A percentile compares a stretch with the other conserved stretches of the same genome.
These are phyloP conservation scores for Angophora floribunda DNA, from an alignment of 345 rosid genomes.

Conservation along the genomic window DNA sequence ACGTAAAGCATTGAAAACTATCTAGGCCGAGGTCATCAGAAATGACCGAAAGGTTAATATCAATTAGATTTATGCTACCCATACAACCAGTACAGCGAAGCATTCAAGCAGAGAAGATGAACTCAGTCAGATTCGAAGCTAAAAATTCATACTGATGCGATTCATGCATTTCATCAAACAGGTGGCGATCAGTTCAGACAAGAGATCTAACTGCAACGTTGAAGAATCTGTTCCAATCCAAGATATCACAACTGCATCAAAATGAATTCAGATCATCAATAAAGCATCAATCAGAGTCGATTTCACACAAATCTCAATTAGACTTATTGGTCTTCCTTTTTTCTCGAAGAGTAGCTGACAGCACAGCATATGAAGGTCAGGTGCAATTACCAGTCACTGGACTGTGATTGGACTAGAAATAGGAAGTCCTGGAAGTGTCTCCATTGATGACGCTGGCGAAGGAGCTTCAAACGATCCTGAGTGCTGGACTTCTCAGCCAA, in stretches of 20 bases:
- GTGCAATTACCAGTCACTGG: rapidly evolving
- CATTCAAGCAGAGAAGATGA: not conserved
- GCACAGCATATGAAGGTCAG: rapidly evolving
- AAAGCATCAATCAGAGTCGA: not conserved
- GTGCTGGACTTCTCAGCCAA: not conserved
- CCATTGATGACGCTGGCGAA: rapidly evolving
- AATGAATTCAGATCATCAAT: not conserved
- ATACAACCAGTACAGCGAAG: too few relatives aligned
- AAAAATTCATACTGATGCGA: not conserved
- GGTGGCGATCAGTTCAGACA: rapidly evolving
- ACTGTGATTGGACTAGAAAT: not conserved
- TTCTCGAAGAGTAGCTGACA: not conserved
- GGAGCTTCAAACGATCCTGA: not conserved
- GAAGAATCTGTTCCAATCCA: not conserved
- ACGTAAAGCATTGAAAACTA: not conserved
- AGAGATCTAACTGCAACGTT: not conserved
- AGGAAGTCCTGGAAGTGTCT: not conserved
- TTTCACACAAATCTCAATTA: not conserved
- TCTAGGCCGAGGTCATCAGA: not conserved
- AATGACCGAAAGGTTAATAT: not conserved
- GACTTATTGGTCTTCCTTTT: not conserved
- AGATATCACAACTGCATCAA: not conserved
- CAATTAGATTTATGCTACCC: not conserved
- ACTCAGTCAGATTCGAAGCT: too few relatives aligned
- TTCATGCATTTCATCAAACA: not conserved